Evolutionary conservation across 2,329 filamentous ascomycete species (phyloP).

Genomic region (Coccinonectria pachysandricola): DNA sequence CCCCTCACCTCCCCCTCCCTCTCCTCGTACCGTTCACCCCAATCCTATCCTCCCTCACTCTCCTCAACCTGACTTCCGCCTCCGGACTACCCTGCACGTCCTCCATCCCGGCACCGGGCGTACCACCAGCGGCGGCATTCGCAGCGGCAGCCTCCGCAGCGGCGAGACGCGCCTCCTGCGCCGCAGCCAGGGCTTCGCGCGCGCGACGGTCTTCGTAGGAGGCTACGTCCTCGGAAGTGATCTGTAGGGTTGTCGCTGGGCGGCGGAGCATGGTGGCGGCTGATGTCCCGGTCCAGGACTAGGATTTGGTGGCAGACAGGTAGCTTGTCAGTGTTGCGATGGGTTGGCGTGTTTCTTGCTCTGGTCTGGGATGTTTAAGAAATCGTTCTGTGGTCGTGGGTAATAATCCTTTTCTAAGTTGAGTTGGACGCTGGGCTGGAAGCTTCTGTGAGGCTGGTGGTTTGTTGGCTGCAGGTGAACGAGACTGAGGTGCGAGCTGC

Average conservation of each 20-base stretch:
- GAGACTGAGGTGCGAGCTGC: too few species aligned
- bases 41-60: constrained; percentile 30
- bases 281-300: not conserved
- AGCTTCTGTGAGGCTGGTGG: too few species aligned
- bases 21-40: constrained; percentile 20
- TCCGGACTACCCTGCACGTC: constrained; percentile 20
- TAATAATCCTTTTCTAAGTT: too few species aligned
- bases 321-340: too few species aligned
- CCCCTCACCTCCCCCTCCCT: constrained; percentile 1
- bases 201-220: constrained; percentile 56
- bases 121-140: constrained; percentile 11
- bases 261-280: constrained; percentile 49
- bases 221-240: constrained; percentile 61
- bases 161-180: constrained; percentile 21
- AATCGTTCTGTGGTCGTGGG: too few species aligned
- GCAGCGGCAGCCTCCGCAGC: constrained; percentile 9
- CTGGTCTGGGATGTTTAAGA: too few species aligned
- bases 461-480: too few species aligned
- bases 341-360: too few species aligned
- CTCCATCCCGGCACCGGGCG: constrained; percentile 16
- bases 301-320: too few species aligned
- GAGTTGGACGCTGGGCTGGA: too few species aligned
- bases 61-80: constrained; percentile 15
- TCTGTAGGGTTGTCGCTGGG: constrained; percentile 54
- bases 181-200: constrained; percentile 26